A percentile compares a stretch with the other conserved stretches of the same genome.
Evolutionary conservation across 495 filamentous ascomycete genomes (phyloP).

Genomic region (Mytilinidion resinicola): DNA sequence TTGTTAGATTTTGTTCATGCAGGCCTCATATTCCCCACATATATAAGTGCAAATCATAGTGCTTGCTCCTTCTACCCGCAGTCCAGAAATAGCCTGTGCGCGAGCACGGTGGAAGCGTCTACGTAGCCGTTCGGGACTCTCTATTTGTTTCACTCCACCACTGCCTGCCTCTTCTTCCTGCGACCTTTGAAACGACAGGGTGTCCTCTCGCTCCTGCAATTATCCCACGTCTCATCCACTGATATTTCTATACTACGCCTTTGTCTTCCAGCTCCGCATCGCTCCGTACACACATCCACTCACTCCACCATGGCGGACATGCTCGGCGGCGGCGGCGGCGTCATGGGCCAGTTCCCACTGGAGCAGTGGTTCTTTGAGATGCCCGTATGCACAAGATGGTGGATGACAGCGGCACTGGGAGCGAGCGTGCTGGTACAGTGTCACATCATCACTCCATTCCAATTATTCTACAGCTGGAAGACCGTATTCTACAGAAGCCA

Average conservation of each 20-base stretch:
- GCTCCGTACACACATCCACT: background rate
- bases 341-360: slow-evolving; percentile 68
- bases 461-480: slow-evolving; percentile 93
- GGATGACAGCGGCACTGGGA: slow-evolving; percentile 86
- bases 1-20: too few relatives aligned
- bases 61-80: too few relatives aligned
- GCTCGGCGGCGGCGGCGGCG: slow-evolving; percentile 49
- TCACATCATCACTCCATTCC: slow-evolving; percentile 80
- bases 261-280: background rate
- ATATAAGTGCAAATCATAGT: too few relatives aligned
- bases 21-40: too few relatives aligned
- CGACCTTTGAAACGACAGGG: background rate
- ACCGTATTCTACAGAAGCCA: slow-evolving; percentile 85
- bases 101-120: background rate
- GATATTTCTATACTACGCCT: background rate
- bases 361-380: slow-evolving; percentile 98
- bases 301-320: slow-evolving; percentile 57
- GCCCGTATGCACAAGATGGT: slow-evolving; percentile 90
- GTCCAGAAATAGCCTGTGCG: too few relatives aligned
- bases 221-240: background rate
- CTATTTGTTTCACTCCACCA: background rate
- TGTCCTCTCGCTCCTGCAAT: background rate
- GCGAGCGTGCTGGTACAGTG: slow-evolving; percentile 92
- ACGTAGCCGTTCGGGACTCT: background rate
- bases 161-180: background rate